phyloP scores from a whole-genome alignment of 2,329 filamentous ascomycete species.

The Mycosphaerella arachidis region DNA sequence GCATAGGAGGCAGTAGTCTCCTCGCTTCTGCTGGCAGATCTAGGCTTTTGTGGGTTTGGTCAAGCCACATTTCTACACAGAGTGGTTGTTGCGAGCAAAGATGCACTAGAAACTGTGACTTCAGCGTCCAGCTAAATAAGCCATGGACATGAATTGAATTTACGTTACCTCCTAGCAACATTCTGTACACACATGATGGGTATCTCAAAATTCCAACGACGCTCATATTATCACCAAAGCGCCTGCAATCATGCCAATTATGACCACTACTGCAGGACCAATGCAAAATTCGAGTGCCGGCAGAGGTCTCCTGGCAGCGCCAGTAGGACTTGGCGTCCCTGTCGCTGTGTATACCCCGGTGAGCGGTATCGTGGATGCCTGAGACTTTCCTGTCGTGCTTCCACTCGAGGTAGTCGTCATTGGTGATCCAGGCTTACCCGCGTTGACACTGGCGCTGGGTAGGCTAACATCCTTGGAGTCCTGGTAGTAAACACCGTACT shows the following conservation, averaged over 20 bases:
- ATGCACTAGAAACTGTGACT: no score
- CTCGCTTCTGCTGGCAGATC: no score
- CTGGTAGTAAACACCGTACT: constrained; percentile 56
- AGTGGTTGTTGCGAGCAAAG: no score
- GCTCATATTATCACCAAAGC: constrained; percentile 7
- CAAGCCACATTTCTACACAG: no score
- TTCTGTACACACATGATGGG: not conserved
- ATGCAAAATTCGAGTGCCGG: not conserved
- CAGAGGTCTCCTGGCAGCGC: constrained; percentile 10
- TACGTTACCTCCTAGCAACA: not conserved
- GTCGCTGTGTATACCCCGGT: constrained; percentile 39
- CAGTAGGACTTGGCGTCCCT: constrained; percentile 29
- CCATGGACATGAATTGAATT: no score
- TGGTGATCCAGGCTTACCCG: constrained; percentile 32
- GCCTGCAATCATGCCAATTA: constrained; percentile 1
- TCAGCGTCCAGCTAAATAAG: no score
- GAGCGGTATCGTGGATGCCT: constrained; percentile 17
- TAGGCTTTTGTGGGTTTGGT: no score
- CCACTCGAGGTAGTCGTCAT: constrained; percentile 17
- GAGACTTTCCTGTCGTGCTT: constrained; percentile 8
- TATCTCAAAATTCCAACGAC: not conserved
- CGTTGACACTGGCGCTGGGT: constrained; percentile 31
- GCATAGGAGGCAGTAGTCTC: no score
- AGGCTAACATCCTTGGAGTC: constrained; percentile 35
- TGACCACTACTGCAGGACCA: not conserved